Evolutionary conservation across 257 asterid genomes (phyloP).

Genomic region (Knoxia roxburghii): DNA sequence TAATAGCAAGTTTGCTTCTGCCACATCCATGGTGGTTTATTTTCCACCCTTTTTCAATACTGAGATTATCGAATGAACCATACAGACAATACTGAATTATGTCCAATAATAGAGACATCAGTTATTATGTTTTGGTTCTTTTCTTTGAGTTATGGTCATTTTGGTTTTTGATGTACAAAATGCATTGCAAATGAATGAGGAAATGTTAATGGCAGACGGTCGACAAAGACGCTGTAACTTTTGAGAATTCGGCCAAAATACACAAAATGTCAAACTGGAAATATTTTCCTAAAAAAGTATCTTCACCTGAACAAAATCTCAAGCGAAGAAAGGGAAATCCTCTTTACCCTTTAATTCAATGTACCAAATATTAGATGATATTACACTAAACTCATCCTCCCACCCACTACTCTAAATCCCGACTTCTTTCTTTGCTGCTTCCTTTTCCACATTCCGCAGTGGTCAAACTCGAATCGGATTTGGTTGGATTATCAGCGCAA

Average conservation of each 20-base stretch:
- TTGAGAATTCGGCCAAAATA: no score
- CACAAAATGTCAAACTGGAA: background rate
- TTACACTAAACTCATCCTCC: conserved; percentile 11
- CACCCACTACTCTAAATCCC: conserved; percentile 7
- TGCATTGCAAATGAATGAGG: no score
- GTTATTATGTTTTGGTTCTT: no score
- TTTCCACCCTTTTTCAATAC: background rate
- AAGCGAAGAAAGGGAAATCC: conserved; percentile 10
- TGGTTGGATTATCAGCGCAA: background rate
- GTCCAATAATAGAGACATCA: no score
- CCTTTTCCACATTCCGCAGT: conserved; percentile 4
- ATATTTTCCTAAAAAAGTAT: conserved; percentile 13
- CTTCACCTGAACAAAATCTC: conserved; percentile 15
- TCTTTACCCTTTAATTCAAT: conserved; percentile 3
- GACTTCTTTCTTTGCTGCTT: background rate
- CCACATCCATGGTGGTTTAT: background rate
- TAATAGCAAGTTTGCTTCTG: conserved; percentile 16
- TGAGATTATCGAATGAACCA: no score
- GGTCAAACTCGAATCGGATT: conserved; percentile 5
- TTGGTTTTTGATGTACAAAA: no score
- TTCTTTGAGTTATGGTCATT: no score
- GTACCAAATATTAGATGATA: conserved; percentile 2
- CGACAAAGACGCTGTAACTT: no score
- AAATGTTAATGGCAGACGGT: no score
- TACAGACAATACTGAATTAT: no score